These are phyloP conservation scores for Phytophthora sojae DNA, from an alignment of 352 stramenopile genomes.

Conservation along the genomic window DNA sequence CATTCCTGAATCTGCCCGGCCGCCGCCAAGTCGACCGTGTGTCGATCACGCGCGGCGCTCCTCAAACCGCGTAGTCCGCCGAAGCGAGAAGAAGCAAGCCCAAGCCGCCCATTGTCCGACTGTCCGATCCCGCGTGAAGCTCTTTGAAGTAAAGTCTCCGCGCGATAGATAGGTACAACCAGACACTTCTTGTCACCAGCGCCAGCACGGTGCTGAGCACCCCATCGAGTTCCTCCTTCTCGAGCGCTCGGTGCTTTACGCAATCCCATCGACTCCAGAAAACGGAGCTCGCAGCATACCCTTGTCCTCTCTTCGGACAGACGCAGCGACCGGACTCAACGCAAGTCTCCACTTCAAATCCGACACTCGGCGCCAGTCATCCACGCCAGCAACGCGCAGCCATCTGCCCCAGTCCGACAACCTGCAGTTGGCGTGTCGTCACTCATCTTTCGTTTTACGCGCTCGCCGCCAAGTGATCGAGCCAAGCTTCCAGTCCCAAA, in stretches of 20 bases:
- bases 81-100: constrained; percentile 18
- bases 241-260: not conserved
- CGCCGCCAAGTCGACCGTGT: not conserved
- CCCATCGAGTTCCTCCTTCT: not conserved
- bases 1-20: not conserved
- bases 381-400: constrained; percentile 24
- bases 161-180: constrained; percentile 18
- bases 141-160: constrained; percentile 22
- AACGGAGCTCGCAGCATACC: constrained; percentile 27
- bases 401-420: constrained; percentile 26
- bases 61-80: not conserved
- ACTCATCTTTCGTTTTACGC: constrained; percentile 38
- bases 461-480: constrained; percentile 24
- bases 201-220: no score
- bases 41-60: constrained; percentile 3
- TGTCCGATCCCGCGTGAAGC: constrained; percentile 13
- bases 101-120: not conserved
- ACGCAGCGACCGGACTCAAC: constrained; percentile 47
- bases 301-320: constrained; percentile 41
- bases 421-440: constrained; percentile 19
- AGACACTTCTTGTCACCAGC: not conserved
- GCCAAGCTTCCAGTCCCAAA: constrained; percentile 1
- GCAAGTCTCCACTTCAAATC: constrained; percentile 42
- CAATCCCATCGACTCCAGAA: constrained; percentile 25
- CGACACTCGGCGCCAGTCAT: constrained; percentile 34